phyloP scores from a whole-genome alignment of 2,329 filamentous ascomycete species.

The Cryphonectria japonica region DNA sequence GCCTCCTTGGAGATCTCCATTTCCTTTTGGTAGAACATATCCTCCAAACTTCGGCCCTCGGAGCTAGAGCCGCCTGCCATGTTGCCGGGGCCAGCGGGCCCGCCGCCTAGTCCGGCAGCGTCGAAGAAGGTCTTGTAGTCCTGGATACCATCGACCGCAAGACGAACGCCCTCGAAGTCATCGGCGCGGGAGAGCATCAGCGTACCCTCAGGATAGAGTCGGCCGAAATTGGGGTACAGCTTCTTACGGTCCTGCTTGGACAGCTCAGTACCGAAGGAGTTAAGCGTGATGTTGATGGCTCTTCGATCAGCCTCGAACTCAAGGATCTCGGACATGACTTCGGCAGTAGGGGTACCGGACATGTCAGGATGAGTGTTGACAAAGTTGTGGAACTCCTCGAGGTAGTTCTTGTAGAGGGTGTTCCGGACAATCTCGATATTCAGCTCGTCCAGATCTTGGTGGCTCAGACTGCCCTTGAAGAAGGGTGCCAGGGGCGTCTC shows the following conservation, averaged over 20 bases:
- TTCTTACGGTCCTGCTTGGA: constrained; percentile 93
- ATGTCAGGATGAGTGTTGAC: constrained; percentile 89
- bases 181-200: constrained; percentile 94
- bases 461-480: constrained; percentile 95
- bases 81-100: constrained; percentile 75
- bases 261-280: constrained; percentile 96
- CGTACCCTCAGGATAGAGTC: constrained; percentile 90
- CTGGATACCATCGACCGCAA: constrained; percentile 88
- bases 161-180: constrained; percentile 88
- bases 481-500: constrained; percentile 95
- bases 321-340: constrained; percentile 94
- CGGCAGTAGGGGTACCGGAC: constrained; percentile 83
- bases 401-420: constrained; percentile 98
- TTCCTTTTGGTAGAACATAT: constrained; percentile 99
- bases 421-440: constrained; percentile 99
- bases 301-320: constrained; percentile 96
- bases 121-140: constrained; percentile 98
- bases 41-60: constrained; percentile 89
- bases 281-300: constrained; percentile 98
- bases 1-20: constrained; percentile 97
- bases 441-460: constrained; percentile 95
- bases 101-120: constrained; percentile 77
- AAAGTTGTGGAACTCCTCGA: constrained; percentile 96
- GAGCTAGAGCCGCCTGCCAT: constrained; percentile 79
- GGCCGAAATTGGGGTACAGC: constrained; percentile 90